These are phyloP conservation scores for Metschnikowia kofuensis DNA, from an alignment of 805 yeast species.

Conservation along the genomic window DNA sequence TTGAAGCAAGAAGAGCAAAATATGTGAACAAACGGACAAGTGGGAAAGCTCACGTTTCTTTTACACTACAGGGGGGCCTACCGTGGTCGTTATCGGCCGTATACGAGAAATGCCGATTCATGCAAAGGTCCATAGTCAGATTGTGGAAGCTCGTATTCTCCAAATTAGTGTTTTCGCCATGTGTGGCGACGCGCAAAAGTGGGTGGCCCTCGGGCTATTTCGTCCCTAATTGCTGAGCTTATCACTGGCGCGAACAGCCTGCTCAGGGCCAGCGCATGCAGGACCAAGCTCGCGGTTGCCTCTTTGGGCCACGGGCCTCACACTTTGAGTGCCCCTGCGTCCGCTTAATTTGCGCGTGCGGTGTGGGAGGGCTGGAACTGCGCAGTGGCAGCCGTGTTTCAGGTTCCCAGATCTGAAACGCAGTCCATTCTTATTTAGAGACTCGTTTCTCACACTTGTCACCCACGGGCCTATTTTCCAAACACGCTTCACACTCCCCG, in stretches of 20 bases:
- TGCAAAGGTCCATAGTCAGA: neutral
- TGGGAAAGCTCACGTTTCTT: no score
- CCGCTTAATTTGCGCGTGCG: constrained; percentile 1
- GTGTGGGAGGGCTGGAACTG: constrained; percentile 9
- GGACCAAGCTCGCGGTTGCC: neutral
- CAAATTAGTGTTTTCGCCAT: neutral
- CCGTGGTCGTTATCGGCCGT: neutral
- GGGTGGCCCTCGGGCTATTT: neutral
- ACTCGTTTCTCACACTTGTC: constrained; percentile 5
- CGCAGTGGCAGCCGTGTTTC: constrained; percentile 16
- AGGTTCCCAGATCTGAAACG: constrained; percentile 15
- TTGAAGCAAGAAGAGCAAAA: no score
- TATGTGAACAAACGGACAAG: no score
- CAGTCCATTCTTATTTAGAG: constrained; percentile 13
- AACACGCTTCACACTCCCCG: neutral
- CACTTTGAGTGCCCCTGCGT: constrained; percentile 13
- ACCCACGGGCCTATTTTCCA: constrained; percentile 1
- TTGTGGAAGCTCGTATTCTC: neutral
- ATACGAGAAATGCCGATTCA: neutral
- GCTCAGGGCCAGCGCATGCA: neutral
- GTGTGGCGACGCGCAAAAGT: neutral
- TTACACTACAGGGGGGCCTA: no score
- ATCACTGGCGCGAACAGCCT: neutral
- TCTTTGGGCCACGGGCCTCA: constrained; percentile 4
- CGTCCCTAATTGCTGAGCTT: neutral